A percentile compares a stretch with the other conserved stretches of the same genome.
These are phyloP conservation scores for Carex pumila DNA, from an alignment of 176 grass and related monocot genomes.

Conservation along the genomic window DNA sequence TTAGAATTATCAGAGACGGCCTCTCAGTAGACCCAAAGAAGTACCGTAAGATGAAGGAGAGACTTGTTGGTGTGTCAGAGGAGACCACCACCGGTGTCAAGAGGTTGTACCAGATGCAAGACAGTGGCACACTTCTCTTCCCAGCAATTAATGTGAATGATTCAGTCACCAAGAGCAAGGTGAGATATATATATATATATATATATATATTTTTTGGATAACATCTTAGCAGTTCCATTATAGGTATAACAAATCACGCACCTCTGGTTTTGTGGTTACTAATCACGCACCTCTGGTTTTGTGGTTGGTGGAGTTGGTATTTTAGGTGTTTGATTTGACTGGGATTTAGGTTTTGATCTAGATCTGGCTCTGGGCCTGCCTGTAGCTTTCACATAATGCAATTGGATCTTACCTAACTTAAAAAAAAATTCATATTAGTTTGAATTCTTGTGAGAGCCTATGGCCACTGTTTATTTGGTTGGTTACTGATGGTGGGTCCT, in stretches of 20 bases:
- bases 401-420: slow-evolving; percentile 1
- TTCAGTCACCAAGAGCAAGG: slow-evolving; percentile 99
- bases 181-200: not conserved
- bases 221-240: not conserved
- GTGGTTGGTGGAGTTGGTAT: not conserved
- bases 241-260: not conserved
- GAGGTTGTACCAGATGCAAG: slow-evolving; percentile 93
- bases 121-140: slow-evolving; percentile 63
- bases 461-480: not conserved
- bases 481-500: not conserved
- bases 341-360: slow-evolving; percentile 1
- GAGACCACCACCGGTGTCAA: slow-evolving; percentile 93
- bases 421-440: not conserved
- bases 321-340: slow-evolving; percentile 4
- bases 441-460: not conserved
- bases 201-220: not conserved
- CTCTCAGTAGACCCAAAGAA: slow-evolving; percentile 59
- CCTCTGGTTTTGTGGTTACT: not conserved
- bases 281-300: not conserved
- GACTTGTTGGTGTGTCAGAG: slow-evolving; percentile 88
- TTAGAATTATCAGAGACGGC: slow-evolving; percentile 74
- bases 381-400: slow-evolving; percentile 10
- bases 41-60: slow-evolving; percentile 95
- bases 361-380: slow-evolving; percentile 27
- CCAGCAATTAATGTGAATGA: slow-evolving; percentile 93